A percentile compares a stretch with the other conserved stretches of the same genome.
These are phyloP conservation scores for Puya raimondii DNA, from an alignment of 176 grass and related monocot species.

Conservation along the genomic window DNA sequence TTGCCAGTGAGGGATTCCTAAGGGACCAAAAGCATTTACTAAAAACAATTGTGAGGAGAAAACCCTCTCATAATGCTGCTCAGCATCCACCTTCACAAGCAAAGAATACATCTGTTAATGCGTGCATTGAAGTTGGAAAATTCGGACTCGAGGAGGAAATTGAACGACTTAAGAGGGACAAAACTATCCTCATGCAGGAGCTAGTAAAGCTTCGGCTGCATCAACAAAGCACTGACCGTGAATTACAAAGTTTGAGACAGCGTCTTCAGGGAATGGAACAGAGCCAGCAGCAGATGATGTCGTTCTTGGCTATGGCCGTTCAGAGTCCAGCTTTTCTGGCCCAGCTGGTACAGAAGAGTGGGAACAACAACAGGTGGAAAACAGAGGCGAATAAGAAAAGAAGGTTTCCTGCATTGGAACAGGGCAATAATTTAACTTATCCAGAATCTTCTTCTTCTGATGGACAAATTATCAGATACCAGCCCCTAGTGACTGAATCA, in stretches of 20 bases:
- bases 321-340: conserved; percentile 1
- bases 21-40: conserved; percentile 36
- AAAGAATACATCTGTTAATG: conserved; percentile 1
- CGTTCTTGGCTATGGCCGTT: conserved; percentile 11
- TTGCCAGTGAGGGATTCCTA: conserved; percentile 56
- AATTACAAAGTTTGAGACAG: conserved; percentile 2
- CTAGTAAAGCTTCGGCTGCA: conserved; percentile 12
- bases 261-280: conserved; percentile 3
- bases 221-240: conserved; percentile 10
- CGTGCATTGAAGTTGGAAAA: not conserved
- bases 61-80: conserved; percentile 1
- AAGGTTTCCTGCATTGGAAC: not conserved
- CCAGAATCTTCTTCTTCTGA: not conserved
- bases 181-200: conserved; percentile 16
- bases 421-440: not conserved
- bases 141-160: conserved; percentile 1
- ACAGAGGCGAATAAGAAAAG: conserved; percentile 10
- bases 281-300: conserved; percentile 15
- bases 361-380: conserved; percentile 4
- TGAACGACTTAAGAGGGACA: conserved; percentile 17
- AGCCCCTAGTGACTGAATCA: not conserved
- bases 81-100: not conserved
- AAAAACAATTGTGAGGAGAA: conserved; percentile 6
- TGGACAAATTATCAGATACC: conserved; percentile 16
- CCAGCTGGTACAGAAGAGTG: conserved; percentile 2